phyloP scores from a whole-genome alignment of 495 filamentous ascomycete genomes.

The Lentithecium fluviatile region DNA sequence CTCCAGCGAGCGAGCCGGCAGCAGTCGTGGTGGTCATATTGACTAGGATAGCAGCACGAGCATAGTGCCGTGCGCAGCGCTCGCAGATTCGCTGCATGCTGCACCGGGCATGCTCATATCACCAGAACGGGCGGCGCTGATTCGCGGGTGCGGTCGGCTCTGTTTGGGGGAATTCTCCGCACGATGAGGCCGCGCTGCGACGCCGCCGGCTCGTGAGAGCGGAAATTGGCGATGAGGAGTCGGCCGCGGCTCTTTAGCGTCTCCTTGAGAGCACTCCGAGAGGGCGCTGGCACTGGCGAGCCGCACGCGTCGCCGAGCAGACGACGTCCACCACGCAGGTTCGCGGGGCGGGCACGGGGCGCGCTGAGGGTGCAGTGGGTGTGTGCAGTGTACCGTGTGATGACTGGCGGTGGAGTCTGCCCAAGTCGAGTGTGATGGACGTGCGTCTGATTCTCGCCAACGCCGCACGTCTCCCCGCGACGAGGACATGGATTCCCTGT shows the following conservation, averaged over 20 bases:
- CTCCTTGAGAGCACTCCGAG: background rate
- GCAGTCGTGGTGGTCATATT: background rate
- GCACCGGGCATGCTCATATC: background rate
- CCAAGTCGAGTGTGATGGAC: slow-evolving; percentile 13
- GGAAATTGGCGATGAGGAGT: no score
- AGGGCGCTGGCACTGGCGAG: background rate
- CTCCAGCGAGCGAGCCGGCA: background rate
- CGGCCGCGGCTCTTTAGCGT: background rate
- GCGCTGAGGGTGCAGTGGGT: background rate
- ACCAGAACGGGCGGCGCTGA: background rate
- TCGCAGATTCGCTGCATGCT: slow-evolving; percentile 5
- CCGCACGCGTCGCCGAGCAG: background rate
- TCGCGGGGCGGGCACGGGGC: background rate
- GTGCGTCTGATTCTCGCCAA: slow-evolving; percentile 14
- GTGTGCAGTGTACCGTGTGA: background rate
- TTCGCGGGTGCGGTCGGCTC: slow-evolving; percentile 1
- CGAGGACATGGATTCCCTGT: background rate
- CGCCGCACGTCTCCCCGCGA: background rate
- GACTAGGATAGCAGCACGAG: no score
- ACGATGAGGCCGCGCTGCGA: background rate
- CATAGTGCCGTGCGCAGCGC: background rate
- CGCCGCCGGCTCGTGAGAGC: no score
- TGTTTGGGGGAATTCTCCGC: slow-evolving; percentile 1
- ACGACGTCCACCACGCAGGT: background rate
- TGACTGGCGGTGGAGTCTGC: background rate